Conservation (phyloP, 2,329 filamentous ascomycete species). For the Claviceps digitariae region DNA sequence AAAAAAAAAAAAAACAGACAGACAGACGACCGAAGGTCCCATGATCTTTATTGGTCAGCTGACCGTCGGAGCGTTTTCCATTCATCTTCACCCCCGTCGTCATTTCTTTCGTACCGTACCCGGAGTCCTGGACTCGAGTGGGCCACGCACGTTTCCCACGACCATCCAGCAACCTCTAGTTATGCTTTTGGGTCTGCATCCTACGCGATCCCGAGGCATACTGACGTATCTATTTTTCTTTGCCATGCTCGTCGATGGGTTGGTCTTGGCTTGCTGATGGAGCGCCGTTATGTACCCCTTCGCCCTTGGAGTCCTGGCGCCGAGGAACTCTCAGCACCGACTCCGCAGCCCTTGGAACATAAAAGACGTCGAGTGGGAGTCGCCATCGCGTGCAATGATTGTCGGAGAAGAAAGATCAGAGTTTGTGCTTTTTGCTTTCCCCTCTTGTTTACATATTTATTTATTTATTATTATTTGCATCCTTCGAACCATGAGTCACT, state of each 20-base stretch:
- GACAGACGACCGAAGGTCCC: too few relatives aligned
- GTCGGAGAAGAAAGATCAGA: constrained; percentile 12
- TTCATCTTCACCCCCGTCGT: not conserved
- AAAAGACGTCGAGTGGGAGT: constrained; percentile 13
- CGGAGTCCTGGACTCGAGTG: not conserved
- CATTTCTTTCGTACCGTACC: not conserved
- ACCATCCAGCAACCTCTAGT: not conserved
- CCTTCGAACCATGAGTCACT: too few relatives aligned
- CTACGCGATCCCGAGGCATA: not conserved
- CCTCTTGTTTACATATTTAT: too few relatives aligned
- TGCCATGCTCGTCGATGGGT: too few relatives aligned
- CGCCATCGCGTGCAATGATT: constrained; percentile 13
- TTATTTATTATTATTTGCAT: too few relatives aligned
- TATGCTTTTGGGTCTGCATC: not conserved
- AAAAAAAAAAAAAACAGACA: too few relatives aligned
- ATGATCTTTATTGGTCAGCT: not conserved
- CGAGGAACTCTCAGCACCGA: not conserved
- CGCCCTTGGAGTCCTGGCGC: not conserved
- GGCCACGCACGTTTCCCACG: not conserved
- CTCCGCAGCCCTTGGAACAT: not conserved
- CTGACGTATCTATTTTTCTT: not conserved
- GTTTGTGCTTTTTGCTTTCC: constrained; percentile 5
- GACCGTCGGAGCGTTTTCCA: not conserved
- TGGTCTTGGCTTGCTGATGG: not conserved
- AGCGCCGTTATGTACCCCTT: constrained; percentile 3